Evolutionary conservation across 306 rosid genomes (phyloP), one percentile per base, ranked within the genome.

Genomic region (Morella rubra): DNA sequence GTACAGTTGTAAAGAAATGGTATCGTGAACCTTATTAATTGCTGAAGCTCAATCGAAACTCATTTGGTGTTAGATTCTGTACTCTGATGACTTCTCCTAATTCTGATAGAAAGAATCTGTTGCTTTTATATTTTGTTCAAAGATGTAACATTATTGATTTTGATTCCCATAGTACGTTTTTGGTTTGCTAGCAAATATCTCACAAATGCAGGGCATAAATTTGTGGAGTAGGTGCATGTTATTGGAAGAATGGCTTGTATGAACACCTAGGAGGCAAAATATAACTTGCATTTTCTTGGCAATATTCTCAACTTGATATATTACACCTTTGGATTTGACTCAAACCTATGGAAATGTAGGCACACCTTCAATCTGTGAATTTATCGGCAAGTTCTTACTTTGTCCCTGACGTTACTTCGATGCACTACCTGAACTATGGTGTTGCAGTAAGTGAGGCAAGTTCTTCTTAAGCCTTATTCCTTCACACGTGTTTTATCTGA

Each of bases 371-470:
- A 77, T 71, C 90, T 66, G 87, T 95, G 80, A 88, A 90, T 80
- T 86, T 95, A 78, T 89, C 98, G 73, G 88, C 89, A 61, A 86
- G 91, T 82, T 86, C 95, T 65, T 61, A 74, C 27, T 95, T 50
- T 53, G 86, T 75, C 22, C 93, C 97, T 22, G 79, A 77, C 54
- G 55, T 54, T 73, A 12, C 73, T 75, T 83, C 93, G 58, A 45
- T 4, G 75, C 51, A 6, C 19, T 95, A 95, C 88, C 81, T 89
- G 47, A 95, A 86, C 80, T 92, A 92, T 75, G 98, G 97, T 51
- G 96, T 90, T 19, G 98, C 98, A 69, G 88, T 89, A 76, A 92
- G 97, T 50, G 97, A 95, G 97, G 98, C 79, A 72, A 77, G 88
- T 79, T 76, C 72, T 9, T 37, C 60, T 14, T 19, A 22, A 15